These are phyloP conservation scores for Fragilariopsis cylindrus DNA, from an alignment of 108 stramenopile genomes.

Conservation along the genomic window DNA sequence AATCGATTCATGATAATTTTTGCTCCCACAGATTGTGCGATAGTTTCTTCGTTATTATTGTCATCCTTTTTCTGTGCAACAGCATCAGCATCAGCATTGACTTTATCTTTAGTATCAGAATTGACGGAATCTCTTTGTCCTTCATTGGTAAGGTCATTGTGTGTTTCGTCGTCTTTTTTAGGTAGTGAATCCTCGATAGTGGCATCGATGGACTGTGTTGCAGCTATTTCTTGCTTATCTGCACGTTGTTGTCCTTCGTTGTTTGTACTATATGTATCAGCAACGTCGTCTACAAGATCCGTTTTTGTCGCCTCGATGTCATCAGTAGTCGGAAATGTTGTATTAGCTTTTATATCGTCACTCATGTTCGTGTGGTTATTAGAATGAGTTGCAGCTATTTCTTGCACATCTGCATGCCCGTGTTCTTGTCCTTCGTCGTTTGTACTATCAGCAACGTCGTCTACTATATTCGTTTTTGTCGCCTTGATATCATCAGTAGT, in stretches of 20 bases:
- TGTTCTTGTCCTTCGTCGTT: not conserved
- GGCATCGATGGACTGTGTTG: not conserved
- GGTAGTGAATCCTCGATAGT: not conserved
- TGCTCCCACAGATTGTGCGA: slow-evolving; percentile 33
- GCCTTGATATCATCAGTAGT: not conserved
- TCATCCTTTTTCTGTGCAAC: not conserved
- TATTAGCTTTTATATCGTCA: not conserved
- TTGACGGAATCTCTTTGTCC: not conserved
- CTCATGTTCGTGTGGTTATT: not conserved
- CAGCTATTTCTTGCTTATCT: too few relatives aligned
- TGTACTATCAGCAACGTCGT: not conserved
- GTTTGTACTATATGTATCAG: not conserved
- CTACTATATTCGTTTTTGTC: not conserved
- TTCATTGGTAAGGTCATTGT: not conserved
- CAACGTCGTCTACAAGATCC: not conserved
- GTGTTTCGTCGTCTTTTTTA: not conserved
- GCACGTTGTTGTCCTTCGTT: not conserved
- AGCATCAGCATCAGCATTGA: not conserved
- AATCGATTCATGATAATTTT: slow-evolving; percentile 55
- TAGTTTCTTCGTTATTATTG: not conserved
- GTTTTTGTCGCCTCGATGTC: not conserved
- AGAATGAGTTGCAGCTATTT: too few relatives aligned
- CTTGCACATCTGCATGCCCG: too few relatives aligned
- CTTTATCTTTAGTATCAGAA: not conserved
- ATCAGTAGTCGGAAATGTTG: not conserved